These are phyloP conservation scores for Phylloporus arenicola DNA, from an alignment of 768 basidiomycete genomes.

Conservation along the genomic window DNA sequence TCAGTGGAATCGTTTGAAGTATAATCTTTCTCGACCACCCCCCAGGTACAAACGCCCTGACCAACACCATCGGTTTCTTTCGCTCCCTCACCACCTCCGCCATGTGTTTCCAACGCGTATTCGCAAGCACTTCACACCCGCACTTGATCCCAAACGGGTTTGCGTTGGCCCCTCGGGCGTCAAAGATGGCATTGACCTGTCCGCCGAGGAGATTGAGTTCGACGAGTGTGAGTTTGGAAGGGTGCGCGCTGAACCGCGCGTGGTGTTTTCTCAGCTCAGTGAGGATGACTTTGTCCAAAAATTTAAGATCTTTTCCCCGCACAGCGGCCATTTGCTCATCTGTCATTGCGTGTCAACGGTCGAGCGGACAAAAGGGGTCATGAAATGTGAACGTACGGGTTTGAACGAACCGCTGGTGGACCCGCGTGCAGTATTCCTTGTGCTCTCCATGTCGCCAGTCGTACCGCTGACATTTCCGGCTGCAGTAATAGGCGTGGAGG, in stretches of 20 bases:
- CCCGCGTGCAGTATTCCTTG: conserved; percentile 20
- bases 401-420: conserved; percentile 17
- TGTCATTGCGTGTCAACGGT: not conserved
- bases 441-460: conserved; percentile 27
- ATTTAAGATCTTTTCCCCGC: conserved; percentile 22
- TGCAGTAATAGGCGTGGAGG: conserved; percentile 28
- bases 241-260: conserved; percentile 5
- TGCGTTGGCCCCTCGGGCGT: conserved; percentile 14
- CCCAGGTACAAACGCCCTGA: conserved; percentile 25
- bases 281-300: conserved; percentile 25
- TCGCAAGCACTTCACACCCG: conserved; percentile 18
- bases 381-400: conserved; percentile 11
- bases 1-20: conserved; percentile 24
- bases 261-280: conserved; percentile 21
- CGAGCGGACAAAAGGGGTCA: too few species aligned
- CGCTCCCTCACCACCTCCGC: conserved; percentile 12
- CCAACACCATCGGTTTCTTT: conserved; percentile 15
- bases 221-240: conserved; percentile 20
- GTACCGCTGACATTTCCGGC: conserved; percentile 21
- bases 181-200: conserved; percentile 12
- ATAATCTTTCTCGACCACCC: conserved; percentile 25
- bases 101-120: conserved; percentile 23
- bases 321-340: conserved; percentile 23
- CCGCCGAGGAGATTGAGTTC: conserved; percentile 22
- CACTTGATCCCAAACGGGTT: conserved; percentile 26